A percentile compares a stretch with the other conserved stretches of the same genome.
These are phyloP conservation scores for Ophiocordyceps camponoti-floridani DNA, from an alignment of 2,329 filamentous ascomycete species.

Conservation along the genomic window DNA sequence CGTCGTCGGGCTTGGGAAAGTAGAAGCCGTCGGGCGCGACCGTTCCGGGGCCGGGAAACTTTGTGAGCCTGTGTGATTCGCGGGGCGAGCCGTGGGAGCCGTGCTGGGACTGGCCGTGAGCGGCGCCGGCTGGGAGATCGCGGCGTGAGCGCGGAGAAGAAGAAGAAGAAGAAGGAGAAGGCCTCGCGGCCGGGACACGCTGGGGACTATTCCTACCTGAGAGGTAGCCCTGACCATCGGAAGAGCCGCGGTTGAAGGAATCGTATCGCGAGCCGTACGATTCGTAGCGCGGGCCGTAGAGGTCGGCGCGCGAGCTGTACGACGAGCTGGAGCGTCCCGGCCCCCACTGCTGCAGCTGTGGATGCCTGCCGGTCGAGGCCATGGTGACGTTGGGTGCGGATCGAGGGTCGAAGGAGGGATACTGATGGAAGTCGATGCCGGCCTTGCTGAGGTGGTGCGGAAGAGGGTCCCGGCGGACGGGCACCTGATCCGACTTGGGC, in stretches of 20 bases:
- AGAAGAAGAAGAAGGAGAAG: constrained; percentile 35
- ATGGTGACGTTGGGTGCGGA: constrained; percentile 39
- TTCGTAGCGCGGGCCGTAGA: neutral
- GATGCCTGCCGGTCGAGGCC: constrained; percentile 51
- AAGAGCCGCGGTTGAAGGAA: constrained; percentile 38
- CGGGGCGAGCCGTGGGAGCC: constrained; percentile 16
- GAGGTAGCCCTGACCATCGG: constrained; percentile 35
- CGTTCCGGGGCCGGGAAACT: constrained; percentile 21
- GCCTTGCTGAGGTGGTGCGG: constrained; percentile 72
- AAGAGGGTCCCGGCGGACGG: constrained; percentile 50
- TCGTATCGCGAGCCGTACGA: constrained; percentile 37
- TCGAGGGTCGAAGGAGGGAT: constrained; percentile 49
- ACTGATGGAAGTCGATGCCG: constrained; percentile 72
- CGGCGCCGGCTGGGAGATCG: too few species aligned
- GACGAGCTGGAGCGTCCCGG: constrained; percentile 20
- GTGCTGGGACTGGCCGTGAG: too few species aligned
- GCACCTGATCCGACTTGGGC: constrained; percentile 45
- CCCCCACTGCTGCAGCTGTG: constrained; percentile 64
- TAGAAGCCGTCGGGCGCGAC: constrained; percentile 32
- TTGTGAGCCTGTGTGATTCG: constrained; percentile 39
- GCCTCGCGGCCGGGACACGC: constrained; percentile 6
- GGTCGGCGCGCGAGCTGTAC: neutral
- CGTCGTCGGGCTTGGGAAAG: constrained; percentile 59
- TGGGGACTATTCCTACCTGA: constrained; percentile 27
- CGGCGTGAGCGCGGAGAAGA: constrained; percentile 16